Conservation (phyloP, 495 filamentous ascomycete species). For the Podospora tetraspora region DNA sequence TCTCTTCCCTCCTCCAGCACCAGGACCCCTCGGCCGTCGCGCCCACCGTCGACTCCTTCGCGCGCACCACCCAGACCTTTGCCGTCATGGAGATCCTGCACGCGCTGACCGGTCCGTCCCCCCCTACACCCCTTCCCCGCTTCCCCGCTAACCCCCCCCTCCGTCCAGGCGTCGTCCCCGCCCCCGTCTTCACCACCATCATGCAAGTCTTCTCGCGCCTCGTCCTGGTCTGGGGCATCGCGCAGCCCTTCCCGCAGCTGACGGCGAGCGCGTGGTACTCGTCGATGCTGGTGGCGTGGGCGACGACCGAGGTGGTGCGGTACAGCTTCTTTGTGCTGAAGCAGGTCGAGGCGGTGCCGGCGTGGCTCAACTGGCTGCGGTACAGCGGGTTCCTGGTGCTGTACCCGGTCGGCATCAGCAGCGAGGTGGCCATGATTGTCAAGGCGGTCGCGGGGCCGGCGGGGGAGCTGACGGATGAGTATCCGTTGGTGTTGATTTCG, state of each 20-base stretch:
- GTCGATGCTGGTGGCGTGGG: conserved; percentile 77
- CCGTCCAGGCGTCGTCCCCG: conserved; percentile 67
- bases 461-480: conserved; percentile 37
- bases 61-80: conserved; percentile 74
- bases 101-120: conserved; percentile 55
- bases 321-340: conserved; percentile 82
- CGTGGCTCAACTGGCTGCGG: conserved; percentile 70
- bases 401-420: conserved; percentile 84
- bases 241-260: conserved; percentile 59
- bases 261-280: conserved; percentile 50
- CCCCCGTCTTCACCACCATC: conserved; percentile 75
- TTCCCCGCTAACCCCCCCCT: not conserved
- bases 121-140: not conserved
- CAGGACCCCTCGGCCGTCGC: conserved; percentile 33
- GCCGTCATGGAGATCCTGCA: conserved; percentile 81
- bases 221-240: conserved; percentile 76
- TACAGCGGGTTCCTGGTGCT: conserved; percentile 92
- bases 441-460: conserved; percentile 62
- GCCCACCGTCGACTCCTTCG: conserved; percentile 55
- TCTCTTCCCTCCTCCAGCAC: conserved; percentile 26
- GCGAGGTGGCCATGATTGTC: conserved; percentile 75
- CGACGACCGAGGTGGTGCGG: conserved; percentile 76
- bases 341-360: conserved; percentile 53
- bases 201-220: conserved; percentile 83
- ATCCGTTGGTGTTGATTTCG: conserved; percentile 52